These are phyloP conservation scores for Syzygium malaccense DNA, from an alignment of 441 rosid species.

Conservation along the genomic window DNA sequence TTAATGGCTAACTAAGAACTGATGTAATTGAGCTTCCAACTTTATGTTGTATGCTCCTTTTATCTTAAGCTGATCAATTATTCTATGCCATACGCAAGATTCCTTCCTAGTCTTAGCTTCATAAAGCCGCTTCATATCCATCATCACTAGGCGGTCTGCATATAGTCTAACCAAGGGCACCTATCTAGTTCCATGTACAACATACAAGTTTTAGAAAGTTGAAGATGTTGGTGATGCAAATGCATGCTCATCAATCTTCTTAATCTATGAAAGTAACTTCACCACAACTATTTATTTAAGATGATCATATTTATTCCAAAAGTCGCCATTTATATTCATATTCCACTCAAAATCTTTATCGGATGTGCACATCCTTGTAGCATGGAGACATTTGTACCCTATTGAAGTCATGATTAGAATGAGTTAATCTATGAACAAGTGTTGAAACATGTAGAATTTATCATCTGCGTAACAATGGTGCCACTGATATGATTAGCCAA, in stretches of 20 bases:
- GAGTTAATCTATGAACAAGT: background rate
- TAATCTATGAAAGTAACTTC: background rate
- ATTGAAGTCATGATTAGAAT: background rate
- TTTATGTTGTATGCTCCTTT: background rate
- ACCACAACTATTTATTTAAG: background rate
- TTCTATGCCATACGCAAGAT: background rate
- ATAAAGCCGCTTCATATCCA: background rate
- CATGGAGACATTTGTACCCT: background rate
- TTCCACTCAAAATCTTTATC: background rate
- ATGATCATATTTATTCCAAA: background rate
- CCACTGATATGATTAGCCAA: background rate
- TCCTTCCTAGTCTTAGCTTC: background rate
- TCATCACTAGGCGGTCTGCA: background rate
- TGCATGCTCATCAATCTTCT: background rate
- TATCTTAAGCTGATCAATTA: background rate
- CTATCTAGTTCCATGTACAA: background rate
- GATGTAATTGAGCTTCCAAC: background rate
- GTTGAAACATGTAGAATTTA: background rate
- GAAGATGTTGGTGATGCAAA: background rate
- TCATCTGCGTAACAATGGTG: background rate
- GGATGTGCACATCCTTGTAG: background rate
- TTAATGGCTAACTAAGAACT: background rate
- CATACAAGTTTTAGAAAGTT: background rate
- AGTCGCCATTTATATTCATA: background rate
- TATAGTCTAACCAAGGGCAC: background rate